Percentiles rank a stretch among this genome's conserved stretches.
These are phyloP conservation scores for Hypericum androsaemum DNA, from an alignment of 345 rosid species.

Conservation along the genomic window DNA sequence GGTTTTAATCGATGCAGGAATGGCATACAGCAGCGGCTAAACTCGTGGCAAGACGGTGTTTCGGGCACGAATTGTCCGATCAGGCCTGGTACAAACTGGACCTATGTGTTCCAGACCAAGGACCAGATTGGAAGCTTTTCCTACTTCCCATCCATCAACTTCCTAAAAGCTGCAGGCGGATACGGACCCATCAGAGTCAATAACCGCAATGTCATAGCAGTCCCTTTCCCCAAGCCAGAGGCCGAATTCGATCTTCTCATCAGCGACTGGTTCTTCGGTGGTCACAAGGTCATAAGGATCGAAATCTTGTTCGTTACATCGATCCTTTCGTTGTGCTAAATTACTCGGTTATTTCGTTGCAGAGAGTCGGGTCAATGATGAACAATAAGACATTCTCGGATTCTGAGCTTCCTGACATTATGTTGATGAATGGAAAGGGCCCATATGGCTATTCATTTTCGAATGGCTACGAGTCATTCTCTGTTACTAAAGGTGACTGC, in stretches of 20 bases:
- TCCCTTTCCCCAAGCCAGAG: slow-evolving; percentile 62
- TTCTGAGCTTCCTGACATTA: slow-evolving; percentile 16
- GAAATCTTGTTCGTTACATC: not conserved
- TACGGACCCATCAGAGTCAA: slow-evolving; percentile 64
- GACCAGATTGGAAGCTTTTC: slow-evolving; percentile 85
- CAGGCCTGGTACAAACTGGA: slow-evolving; percentile 79
- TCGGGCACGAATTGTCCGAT: slow-evolving; percentile 83
- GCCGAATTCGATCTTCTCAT: slow-evolving; percentile 66
- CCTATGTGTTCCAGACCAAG: slow-evolving; percentile 72
- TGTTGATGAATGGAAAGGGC: slow-evolving; percentile 46
- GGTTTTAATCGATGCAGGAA: slow-evolving; percentile 35
- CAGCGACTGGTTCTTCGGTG: slow-evolving; percentile 55
- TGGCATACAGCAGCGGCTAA: slow-evolving; percentile 66
- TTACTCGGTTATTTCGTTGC: slow-evolving; percentile 1
- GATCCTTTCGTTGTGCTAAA: not conserved
- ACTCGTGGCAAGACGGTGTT: slow-evolving; percentile 93
- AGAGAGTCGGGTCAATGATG: slow-evolving; percentile 23
- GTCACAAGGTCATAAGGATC: slow-evolving; percentile 26
- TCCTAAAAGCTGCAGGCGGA: slow-evolving; percentile 76
- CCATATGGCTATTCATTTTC: slow-evolving; percentile 20
- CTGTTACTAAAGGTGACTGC: slow-evolving; percentile 33
- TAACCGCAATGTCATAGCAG: slow-evolving; percentile 52
- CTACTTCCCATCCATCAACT: slow-evolving; percentile 59
- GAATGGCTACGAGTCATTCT: slow-evolving; percentile 29
- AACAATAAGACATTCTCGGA: slow-evolving; percentile 1